Evolutionary conservation across 257 asterid species (phyloP).

Genomic region (Fraxinus anomala): DNA sequence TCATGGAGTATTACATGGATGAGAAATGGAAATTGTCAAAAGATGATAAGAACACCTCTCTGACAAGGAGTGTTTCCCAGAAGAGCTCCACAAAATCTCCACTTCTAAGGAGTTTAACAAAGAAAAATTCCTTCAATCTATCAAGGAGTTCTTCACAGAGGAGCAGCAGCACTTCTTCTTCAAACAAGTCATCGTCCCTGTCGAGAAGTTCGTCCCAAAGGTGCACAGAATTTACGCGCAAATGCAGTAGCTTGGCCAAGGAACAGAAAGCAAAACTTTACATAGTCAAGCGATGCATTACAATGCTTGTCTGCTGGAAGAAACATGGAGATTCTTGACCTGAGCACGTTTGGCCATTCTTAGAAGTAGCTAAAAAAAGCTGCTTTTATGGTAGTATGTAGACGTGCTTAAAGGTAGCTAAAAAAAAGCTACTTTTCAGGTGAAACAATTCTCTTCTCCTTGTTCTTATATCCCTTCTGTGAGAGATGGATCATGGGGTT

Average conservation of each 20-base stretch:
- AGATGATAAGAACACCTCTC: constrained; percentile 48
- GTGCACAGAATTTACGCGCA: constrained; percentile 56
- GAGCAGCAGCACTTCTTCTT: constrained; percentile 24
- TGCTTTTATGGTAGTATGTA: background rate
- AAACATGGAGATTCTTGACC: constrained; percentile 70
- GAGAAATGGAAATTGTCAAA: constrained; percentile 62
- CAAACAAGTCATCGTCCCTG: constrained; percentile 42
- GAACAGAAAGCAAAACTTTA: constrained; percentile 83
- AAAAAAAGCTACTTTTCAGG: background rate
- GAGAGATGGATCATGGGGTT: constrained; percentile 46
- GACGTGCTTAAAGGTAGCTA: background rate
- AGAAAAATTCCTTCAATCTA: constrained; percentile 49
- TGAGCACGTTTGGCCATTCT: background rate
- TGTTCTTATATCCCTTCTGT: constrained; percentile 19
- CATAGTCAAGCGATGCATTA: constrained; percentile 77
- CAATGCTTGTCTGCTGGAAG: constrained; percentile 78
- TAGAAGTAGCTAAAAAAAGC: background rate
- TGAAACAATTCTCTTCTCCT: constrained; percentile 18
- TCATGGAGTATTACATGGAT: constrained; percentile 76
- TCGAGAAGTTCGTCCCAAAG: constrained; percentile 55
- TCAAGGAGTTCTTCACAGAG: constrained; percentile 61
- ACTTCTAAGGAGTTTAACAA: constrained; percentile 32
- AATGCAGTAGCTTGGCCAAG: constrained; percentile 73
- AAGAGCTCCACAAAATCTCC: constrained; percentile 44
- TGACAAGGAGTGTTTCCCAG: constrained; percentile 56